phyloP scores from a whole-genome alignment of 129 eudicot species.

The Helichrysum umbraculigerum region DNA sequence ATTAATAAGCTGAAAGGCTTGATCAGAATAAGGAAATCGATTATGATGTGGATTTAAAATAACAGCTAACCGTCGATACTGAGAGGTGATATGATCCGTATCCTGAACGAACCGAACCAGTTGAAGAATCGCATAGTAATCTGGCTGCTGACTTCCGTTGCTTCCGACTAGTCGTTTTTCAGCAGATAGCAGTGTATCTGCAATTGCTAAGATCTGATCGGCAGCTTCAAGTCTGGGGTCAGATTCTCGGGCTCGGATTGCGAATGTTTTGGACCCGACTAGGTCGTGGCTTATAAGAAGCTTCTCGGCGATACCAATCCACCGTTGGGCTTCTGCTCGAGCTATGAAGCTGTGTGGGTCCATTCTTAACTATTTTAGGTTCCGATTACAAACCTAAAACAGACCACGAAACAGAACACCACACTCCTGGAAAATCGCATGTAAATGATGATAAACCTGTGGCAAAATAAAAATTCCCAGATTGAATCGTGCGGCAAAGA shows the following conservation, averaged over 20 bases:
- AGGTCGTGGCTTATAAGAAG: slow-evolving; percentile 66
- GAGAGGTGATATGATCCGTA: slow-evolving; percentile 58
- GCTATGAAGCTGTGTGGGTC: slow-evolving; percentile 60
- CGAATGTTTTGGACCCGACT: slow-evolving; percentile 77
- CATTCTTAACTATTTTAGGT: slow-evolving; percentile 38
- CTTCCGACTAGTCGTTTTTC: slow-evolving; percentile 51
- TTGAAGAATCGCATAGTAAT: slow-evolving; percentile 74
- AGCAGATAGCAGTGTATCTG: slow-evolving; percentile 74
- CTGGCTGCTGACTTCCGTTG: slow-evolving; percentile 45
- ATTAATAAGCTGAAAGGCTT: slow-evolving; percentile 61
- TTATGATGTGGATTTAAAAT: slow-evolving; percentile 41
- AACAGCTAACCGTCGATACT: slow-evolving; percentile 60
- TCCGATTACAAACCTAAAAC: background rate
- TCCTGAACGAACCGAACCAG: slow-evolving; percentile 55
- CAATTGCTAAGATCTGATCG: slow-evolving; percentile 86
- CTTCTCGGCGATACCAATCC: slow-evolving; percentile 86
- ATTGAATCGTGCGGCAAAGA: background rate
- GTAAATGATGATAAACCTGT: background rate
- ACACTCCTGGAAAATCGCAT: background rate
- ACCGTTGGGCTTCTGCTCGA: slow-evolving; percentile 77
- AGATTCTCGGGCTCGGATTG: slow-evolving; percentile 84
- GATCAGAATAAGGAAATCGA: slow-evolving; percentile 61
- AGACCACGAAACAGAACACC: background rate
- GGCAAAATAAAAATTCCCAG: background rate
- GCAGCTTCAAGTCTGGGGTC: slow-evolving; percentile 78